phyloP scores from a whole-genome alignment of 1,284 basidiomycete genomes.

The Ustilago loliicola region DNA sequence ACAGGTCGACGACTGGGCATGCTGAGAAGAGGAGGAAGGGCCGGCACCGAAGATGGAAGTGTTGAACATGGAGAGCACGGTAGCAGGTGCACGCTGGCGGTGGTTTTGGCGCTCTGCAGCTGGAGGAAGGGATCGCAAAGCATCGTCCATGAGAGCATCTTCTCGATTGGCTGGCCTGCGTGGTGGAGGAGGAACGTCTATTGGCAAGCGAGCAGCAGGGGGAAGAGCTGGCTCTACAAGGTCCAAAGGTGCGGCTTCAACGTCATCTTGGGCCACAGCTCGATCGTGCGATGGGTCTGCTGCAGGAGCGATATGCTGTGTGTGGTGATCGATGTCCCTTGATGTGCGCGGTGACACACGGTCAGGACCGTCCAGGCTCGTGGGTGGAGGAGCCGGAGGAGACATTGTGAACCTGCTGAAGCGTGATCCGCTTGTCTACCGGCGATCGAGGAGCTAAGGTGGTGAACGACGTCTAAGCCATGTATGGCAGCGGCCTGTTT shows the following conservation, averaged over 20 bases:
- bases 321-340: neutral
- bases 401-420: slow-evolving; percentile 13
- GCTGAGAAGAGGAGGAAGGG: slow-evolving; percentile 8
- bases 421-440: neutral
- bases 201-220: slow-evolving; percentile 25
- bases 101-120: slow-evolving; percentile 28
- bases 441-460: neutral
- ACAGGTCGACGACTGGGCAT: slow-evolving; percentile 23
- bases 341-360: slow-evolving; percentile 2
- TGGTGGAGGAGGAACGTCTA: slow-evolving; percentile 39
- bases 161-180: slow-evolving; percentile 31
- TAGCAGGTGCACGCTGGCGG: slow-evolving; percentile 36
- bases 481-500: neutral
- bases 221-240: slow-evolving; percentile 19
- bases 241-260: neutral
- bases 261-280: neutral
- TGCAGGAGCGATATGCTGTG: neutral
- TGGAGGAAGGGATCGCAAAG: slow-evolving; percentile 51
- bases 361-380: slow-evolving; percentile 5
- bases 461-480: neutral
- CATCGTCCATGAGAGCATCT: slow-evolving; percentile 49
- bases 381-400: slow-evolving; percentile 15
- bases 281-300: neutral
- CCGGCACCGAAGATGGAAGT: slow-evolving; percentile 16
- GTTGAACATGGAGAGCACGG: slow-evolving; percentile 43